Base-by-base conservation (phyloP, 495 filamentous ascomycete genomes). In the Daldinia caldariorum region DNA sequence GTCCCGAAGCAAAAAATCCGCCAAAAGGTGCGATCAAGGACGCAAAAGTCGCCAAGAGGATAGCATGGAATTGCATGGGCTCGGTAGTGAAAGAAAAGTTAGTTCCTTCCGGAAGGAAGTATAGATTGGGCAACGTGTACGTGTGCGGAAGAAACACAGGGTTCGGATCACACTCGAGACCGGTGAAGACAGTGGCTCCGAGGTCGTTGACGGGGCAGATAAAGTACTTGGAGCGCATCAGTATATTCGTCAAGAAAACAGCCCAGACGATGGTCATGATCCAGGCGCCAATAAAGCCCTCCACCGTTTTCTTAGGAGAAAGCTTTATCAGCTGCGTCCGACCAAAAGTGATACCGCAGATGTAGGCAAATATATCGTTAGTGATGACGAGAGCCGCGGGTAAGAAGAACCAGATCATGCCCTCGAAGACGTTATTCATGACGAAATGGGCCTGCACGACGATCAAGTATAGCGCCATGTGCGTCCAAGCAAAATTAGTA, bases 341-440 rank as follows among this genome's bases (percentile, higher is more conserved):
- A 43, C 96, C 96, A 77, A 99, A 97, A 8, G 93, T 94, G 75
- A 99, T 97, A 67, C 96, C 96, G 79, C 93, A 97, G 66, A 99
- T 87, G 75, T 99, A 99, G 76, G 96, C 96, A 75, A 97, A 98
- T 66, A 98, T 99, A 79, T 99, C 96, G 76, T 99, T 99, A 39
- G 92, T 97, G 75, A 98, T 97, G 73, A 99, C 96, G 61, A 99
- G 86, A 31, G 92, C 90, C 3, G 93, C 94, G 2, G 96, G 96
- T 50, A 99, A 84, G 87, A 99, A 97, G 85, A 99, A 98, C 96
- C 96, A 99, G 78, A 99, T 95, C 92, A 99, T 93, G 80, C 96
- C 96, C 82, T 99, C 96, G 78, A 99, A 94, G 66, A 98, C 90
- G 80, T 98, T 99, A 84, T 99, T 98, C 91, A 99, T 97, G 79